Base-by-base conservation (phyloP, 192 early-diverging fungal species). In the Umbelopsis sp. region DNA sequence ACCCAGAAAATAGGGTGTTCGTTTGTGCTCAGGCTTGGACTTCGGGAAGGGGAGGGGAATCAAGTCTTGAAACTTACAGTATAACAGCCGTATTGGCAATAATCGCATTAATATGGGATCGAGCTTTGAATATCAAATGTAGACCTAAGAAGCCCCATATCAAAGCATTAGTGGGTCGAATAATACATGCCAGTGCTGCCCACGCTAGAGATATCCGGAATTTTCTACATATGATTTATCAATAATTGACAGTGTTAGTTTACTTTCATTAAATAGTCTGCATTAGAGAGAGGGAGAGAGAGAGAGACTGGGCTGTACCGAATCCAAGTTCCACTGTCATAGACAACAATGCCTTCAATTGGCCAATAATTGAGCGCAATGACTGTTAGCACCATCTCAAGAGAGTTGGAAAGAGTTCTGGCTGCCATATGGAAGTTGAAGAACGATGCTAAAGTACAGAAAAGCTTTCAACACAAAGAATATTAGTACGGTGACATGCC, bases 331-430 rank as follows among this genome's bases (percentile, higher is more conserved):
- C 34, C 21, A 34, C 56, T 59, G n/a, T 24, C 22, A 34, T 62
- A 45, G 1, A 16, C 17, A 3, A 66, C 65, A 41, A 65, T 45
- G 47, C 54, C 54, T 14, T 74, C 65, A 81, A 90, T 90, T 10
- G 96, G 97, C 96, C 96, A 99, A 78, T 88, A 90, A 65, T 86
- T 93, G 26, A 98, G 84, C 0, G 92, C 96, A 0, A 89, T 68
- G 14, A 90, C 88, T 0, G 94, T 90, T 12, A 95, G 68, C 0
- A 85, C 77, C 0, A 92, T 91, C 71, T 99, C 97, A 54, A 92
- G 79, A 2, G 87, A 82, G 81, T 93, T 85, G 11, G 87, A 86
- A 17, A 88, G 54, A 41, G 82, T 86, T 24, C 87, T 76, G 12
- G 76, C 80, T 10, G 85, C 79, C 69, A 80, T 84, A 52, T 83